Evolutionary conservation across 2,329 filamentous ascomycete genomes (phyloP), one percentile per base, ranked within the genome.

Genomic region (Penicillium brasilianum): DNA sequence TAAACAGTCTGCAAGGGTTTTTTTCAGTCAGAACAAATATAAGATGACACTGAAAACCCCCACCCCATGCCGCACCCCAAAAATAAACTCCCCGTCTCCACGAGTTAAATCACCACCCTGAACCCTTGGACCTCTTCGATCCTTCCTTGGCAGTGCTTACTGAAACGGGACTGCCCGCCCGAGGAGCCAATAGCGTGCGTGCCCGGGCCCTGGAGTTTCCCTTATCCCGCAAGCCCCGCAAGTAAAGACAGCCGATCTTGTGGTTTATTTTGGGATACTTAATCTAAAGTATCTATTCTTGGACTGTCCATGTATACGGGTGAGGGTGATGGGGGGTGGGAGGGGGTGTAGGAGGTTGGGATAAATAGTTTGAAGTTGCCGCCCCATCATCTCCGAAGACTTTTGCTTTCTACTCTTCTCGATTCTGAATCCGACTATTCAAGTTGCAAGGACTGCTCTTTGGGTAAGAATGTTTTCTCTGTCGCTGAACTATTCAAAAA

Each of bases 71-170:
- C 43, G 18, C 59, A n/a, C 58, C 22, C 66, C 60, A 68, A 68
- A 67, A 67, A 68, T 66, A 68, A 50, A 32, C 6, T 14, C n/a
- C 16, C 36, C 34, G 18, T 36, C 18, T 8, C 41, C 30, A 54
- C n/a, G 11, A 30, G 11, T 41, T 30, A 20, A n/a, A 25, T 48
- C 34, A 13, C 32, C 14, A 59, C 18, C 18, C 60, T 58, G 54
- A 53, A 53, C 56, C 58, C 46, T 44, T 57, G 10, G 25, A 53
- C 22, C 50, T 13, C 30, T 25, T 20, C 10, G 20, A 30, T 30
- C 44, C 25, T 30, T 50, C 52, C 66, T 66, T 69, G 66, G 66
- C 64, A 28, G 59, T 59, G 64, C 61, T 55, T 68, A 52, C 59
- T 68, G 64, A 67, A 68, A 67, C 64, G 49, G 34, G 39, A 34